Evolutionary conservation across 306 rosid genomes (phyloP), one percentile per base, ranked within the genome.

Genomic region (Cucurbita moschata): DNA sequence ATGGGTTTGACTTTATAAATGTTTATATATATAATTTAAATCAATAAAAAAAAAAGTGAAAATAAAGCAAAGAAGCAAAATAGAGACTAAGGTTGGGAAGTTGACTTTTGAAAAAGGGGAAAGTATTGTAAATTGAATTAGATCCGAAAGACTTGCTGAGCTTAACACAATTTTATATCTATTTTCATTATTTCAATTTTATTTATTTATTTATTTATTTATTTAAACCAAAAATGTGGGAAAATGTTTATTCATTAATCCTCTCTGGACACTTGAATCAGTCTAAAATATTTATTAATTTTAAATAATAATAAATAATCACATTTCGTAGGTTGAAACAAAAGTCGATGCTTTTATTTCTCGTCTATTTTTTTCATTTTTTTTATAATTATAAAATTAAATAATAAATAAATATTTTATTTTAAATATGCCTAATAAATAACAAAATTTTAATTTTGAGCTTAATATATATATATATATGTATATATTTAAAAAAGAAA

Each of bases 71-170:
- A 71, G 21, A n/a, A 30, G 39, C 47, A 52, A 40, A 71, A 35
- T 68, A 38, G 16, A 26, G 5, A 44, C 6, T 14, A 38, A 38
- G 78, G 60, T 56, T 59, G 9, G 68, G 14, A 19, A 43, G 79
- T 83, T 80, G 78, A 80, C 84, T 58, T 80, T 52, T 0, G 5
- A 8, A 38, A 12, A 12, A 18, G 13, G 40, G 53, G 75, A 35
- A 62, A 39, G 9, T 18, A 62, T 75, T 11, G 43, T 43, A 47
- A 39, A 57, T 39, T 56, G 35, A 49, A 72, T 58, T 63, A 64
- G 73, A 71, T 80, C 76, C 76, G 66, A 58, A 76, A 49, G 74
- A 43, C 75, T 61, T 68, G 81, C 78, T 30, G 65, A 47, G 67
- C 53, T 71, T 57, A 30, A 50, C 30, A 8, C 0, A 26, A 6